Percentiles rank a stretch among this genome's conserved stretches.
These are phyloP conservation scores for Metarhizium guizhouense DNA, from an alignment of 2,329 filamentous ascomycete genomes.

Conservation along the genomic window DNA sequence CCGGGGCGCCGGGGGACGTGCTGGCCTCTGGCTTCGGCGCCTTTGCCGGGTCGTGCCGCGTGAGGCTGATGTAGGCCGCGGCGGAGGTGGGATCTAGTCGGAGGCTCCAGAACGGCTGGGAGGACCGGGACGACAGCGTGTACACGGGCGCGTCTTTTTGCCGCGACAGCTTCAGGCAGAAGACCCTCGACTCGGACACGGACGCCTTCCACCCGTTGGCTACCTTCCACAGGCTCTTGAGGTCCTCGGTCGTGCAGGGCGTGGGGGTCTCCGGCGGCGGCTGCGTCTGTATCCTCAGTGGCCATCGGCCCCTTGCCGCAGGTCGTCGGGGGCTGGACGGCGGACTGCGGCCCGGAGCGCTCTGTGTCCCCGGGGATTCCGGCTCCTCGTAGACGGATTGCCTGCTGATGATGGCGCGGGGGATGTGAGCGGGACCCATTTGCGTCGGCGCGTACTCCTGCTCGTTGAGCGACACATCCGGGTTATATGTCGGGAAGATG, in stretches of 20 bases:
- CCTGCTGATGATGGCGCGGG: conserved; percentile 55
- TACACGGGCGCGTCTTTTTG: conserved; percentile 56
- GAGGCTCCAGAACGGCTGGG: conserved; percentile 59
- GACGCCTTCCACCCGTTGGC: conserved; percentile 62
- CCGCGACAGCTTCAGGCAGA: conserved; percentile 47
- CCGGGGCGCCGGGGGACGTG: conserved; percentile 10
- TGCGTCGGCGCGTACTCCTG: conserved; percentile 65
- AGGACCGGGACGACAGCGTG: conserved; percentile 47
- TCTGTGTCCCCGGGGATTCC: not conserved
- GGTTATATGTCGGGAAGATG: conserved; percentile 71
- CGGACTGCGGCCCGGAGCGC: conserved; percentile 3
- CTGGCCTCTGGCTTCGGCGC: conserved; percentile 22
- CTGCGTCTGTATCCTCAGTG: conserved; percentile 21
- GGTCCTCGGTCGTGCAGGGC: conserved; percentile 49
- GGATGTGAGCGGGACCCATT: conserved; percentile 53
- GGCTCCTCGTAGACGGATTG: conserved; percentile 41
- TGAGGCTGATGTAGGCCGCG: conserved; percentile 51
- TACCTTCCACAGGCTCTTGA: conserved; percentile 59
- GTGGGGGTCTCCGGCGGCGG: conserved; percentile 38
- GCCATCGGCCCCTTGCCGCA: conserved; percentile 11
- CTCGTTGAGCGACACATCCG: conserved; percentile 52
- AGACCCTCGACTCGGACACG: conserved; percentile 46
- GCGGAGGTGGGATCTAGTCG: conserved; percentile 54
- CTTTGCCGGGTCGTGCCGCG: conserved; percentile 51
- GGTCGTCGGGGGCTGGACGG: conserved; percentile 15